Evolutionary conservation across 805 yeast genomes (phyloP), one percentile per base, ranked within the genome.

Genomic region (Metschnikowia picachoensis): DNA sequence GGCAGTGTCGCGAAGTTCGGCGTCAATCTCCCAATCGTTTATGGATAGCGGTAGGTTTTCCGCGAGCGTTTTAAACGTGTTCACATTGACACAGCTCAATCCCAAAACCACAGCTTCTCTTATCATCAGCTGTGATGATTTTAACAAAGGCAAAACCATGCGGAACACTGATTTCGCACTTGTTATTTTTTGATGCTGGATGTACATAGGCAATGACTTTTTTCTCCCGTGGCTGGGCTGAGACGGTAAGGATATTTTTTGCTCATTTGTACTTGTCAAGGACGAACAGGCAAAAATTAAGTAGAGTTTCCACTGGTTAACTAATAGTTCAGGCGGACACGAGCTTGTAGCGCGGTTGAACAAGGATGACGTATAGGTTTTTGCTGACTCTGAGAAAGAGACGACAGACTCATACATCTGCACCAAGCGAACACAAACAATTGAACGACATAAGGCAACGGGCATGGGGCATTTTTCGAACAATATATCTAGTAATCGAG

Each of bases 251-350:
- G 77, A 69, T 4, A 89, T 65, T 55, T 86, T 81, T 60, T 90
- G 97, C 47, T 90, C 96, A 50, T 80, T 86, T 0, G 97, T 90
- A 0, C 95, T 80, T 0, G 99, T 94, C 51, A 94, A 66, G 0
- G 97, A 88, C 15, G 92, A 82, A 59, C 98, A 92, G 0, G 96
- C 97, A 47, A 90, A 94, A 37, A 92, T 85, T 57, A 94, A 67
- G 60, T 85, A 94, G 3, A 91, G 72, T 64, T 87, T 86, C 96
- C 96, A 89, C 61, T 89, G 96, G 49, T 85, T 89, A 3, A 87
- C 78, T 30, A 88, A 67, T 3, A 80, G 72, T 58, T 87, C 95
- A 0, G 92, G 86, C 2, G 83, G 82, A 2, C 75, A 52, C 5
- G 52, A 52, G 3, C 54, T 40, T 9, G 57, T 43, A 4, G 67